Base-by-base conservation (phyloP, 305 asterid species). In the Lippia alba region DNA sequence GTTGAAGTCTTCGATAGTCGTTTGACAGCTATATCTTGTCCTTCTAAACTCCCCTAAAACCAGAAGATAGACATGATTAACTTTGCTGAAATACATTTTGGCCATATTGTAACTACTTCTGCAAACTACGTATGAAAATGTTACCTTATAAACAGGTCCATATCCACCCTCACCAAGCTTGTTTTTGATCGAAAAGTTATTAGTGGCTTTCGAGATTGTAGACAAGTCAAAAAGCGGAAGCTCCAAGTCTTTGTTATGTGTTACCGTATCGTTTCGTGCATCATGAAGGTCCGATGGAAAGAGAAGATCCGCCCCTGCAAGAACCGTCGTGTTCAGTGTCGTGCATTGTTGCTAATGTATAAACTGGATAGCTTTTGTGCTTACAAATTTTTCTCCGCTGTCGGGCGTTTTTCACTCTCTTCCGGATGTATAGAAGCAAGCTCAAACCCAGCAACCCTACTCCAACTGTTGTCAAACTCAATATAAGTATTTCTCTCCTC, bases 81-180 rank as follows among this genome's bases (percentile, higher is more conserved):
- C 30, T 24, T 24, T 24, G 30, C 30, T 24, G 30, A 24, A 24
- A 1, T 24, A 24, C 30, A 24, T 24, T 24, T 24, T 24, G 30
- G 30, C 30, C 30, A 24, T 24, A 24, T 24, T 24, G 30, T 24
- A 24, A 24, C 30, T 24, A 24, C 30, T 24, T 44, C 49, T 5
- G 14, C 4, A 44, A 44, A 44, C 49, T 44, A 44, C 1, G 4
- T 10, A 11, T 10, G 49, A 12, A 4, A 24, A 4, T 33, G 4
- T 61, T 66, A 79, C 83, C 83, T 75, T 79, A 40, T 72, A 68
- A 63, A 79, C 83, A 44, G 74, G 67, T 32, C 85, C 85, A 73
- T 77, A 84, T 4, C 89, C 87, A 75, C 89, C 87, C 62, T 82
- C 79, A 12, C 90, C 90, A 32, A 70, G 78, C 77, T 79, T 81